Evolutionary conservation across 2,329 filamentous ascomycete species (phyloP), one percentile per base, ranked within the genome.

Genomic region (Zasmidium citrigriseum): DNA sequence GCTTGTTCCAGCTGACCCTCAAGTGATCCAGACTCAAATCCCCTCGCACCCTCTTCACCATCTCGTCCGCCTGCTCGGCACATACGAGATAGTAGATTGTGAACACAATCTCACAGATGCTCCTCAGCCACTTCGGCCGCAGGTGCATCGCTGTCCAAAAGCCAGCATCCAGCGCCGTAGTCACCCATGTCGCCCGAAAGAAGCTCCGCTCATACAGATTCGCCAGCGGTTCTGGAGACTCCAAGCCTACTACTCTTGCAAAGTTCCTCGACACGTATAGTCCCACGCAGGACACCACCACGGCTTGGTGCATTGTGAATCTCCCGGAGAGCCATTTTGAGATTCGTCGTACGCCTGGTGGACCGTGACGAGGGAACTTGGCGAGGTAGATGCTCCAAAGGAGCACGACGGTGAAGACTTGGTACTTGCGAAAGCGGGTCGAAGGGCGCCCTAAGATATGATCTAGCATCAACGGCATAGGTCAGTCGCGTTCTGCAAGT

Each of bases 121-220:
- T 93, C 41, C 92, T 83, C 45, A 96, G 67, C 86, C 90, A 93
- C 68, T 89, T 92, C 49, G 81, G 81, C 57, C 85, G 85, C 63
- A 99, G 93, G 68, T 87, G 89, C 95, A 99, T 99, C 29, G 95
- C 95, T 0, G 92, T 96, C 95, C 95, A 99, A 75, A 97, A 99
- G 1, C 95, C 95, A 4, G 95, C 95, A 69, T 99, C 95, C 60
- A 99, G 78, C 0, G 92, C 95, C 0, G 95, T 99, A 54, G 95
- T 87, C 16, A 98, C 86, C 95, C 95, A 99, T 72, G 95, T 99
- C 55, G 95, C 95, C 50, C 95, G 88, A 74, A 96, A 99, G 78
- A 96, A 99, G 24, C 90, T 87, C 52, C 91, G 83, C 55, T 90
- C 91, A 78, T 99, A 99, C 73, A 98, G 88, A 71, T 96, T 96